Conservation (phyloP, 106 monocot species). For the Dioscorea dumetorum region DNA sequence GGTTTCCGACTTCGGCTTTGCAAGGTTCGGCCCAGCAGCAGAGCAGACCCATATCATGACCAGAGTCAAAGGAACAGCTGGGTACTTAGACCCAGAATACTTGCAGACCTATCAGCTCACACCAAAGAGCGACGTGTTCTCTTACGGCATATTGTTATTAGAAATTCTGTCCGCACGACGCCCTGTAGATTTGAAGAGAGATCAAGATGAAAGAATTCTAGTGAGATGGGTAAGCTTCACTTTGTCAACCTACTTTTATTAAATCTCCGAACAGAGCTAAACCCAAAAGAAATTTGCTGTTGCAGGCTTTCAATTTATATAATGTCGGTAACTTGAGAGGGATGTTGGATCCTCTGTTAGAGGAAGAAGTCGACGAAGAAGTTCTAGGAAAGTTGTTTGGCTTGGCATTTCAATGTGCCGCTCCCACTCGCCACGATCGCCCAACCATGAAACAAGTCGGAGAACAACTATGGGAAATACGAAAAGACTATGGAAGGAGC, state of each 20-base stretch:
- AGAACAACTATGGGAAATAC: slow-evolving; percentile 74
- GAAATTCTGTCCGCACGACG: slow-evolving; percentile 85
- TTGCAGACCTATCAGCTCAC: slow-evolving; percentile 62
- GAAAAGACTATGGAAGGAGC: slow-evolving; percentile 50
- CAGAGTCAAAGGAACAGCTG: slow-evolving; percentile 82
- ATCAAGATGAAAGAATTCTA: slow-evolving; percentile 54
- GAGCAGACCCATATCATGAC: slow-evolving; percentile 70
- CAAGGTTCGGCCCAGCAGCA: slow-evolving; percentile 44
- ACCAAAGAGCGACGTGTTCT: slow-evolving; percentile 84
- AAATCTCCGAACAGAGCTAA: background rate
- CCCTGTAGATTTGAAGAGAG: slow-evolving; percentile 56
- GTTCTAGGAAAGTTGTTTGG: slow-evolving; percentile 37
- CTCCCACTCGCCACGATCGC: slow-evolving; percentile 54
- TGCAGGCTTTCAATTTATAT: slow-evolving; percentile 68
- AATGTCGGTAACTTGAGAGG: slow-evolving; percentile 36
- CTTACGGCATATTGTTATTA: slow-evolving; percentile 74
- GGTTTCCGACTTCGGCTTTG: slow-evolving; percentile 85
- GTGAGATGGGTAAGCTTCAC: slow-evolving; percentile 70
- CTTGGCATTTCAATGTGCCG: slow-evolving; percentile 76
- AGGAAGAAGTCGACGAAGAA: slow-evolving; percentile 41
- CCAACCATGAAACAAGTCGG: slow-evolving; percentile 74
- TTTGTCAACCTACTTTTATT: background rate
- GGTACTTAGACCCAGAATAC: slow-evolving; percentile 90
- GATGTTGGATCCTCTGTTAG: slow-evolving; percentile 29
- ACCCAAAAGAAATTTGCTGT: background rate